Percentiles rank a stretch among this genome's conserved stretches.
Evolutionary conservation across 2,329 filamentous ascomycete species (phyloP).

Genomic region (Colletotrichum somersetense): DNA sequence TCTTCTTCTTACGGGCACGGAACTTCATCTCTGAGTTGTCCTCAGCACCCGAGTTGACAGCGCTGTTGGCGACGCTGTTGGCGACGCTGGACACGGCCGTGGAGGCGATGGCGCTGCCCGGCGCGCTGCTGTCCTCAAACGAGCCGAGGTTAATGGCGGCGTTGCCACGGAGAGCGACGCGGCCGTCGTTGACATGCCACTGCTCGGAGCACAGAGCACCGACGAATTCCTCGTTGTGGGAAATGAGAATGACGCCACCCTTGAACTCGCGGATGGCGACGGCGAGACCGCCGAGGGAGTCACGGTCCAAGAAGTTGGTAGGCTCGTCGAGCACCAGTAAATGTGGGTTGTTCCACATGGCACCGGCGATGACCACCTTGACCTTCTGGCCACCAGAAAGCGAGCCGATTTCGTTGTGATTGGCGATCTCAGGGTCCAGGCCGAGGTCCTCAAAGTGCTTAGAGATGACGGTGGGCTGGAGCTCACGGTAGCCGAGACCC

Average conservation of each 20-base stretch:
- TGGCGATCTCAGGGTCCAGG: slow-evolving; percentile 96
- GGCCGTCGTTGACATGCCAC: slow-evolving; percentile 92
- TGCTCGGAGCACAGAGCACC: slow-evolving; percentile 96
- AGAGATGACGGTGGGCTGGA: slow-evolving; percentile 92
- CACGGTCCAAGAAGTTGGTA: slow-evolving; percentile 98
- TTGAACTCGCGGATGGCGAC: slow-evolving; percentile 98
- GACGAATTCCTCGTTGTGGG: slow-evolving; percentile 99
- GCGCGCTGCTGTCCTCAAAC: slow-evolving; percentile 81
- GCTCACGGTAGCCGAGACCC: slow-evolving; percentile 93
- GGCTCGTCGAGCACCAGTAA: slow-evolving; percentile 97
- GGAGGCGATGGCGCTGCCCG: slow-evolving; percentile 69
- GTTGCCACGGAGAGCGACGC: slow-evolving; percentile 86
- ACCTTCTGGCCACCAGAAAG: slow-evolving; percentile 98
- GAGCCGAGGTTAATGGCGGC: slow-evolving; percentile 80
- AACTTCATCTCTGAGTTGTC: slow-evolving; percentile 88
- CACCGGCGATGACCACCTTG: slow-evolving; percentile 96
- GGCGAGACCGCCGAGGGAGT: slow-evolving; percentile 96
- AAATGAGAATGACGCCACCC: slow-evolving; percentile 99
- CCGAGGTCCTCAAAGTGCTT: slow-evolving; percentile 99
- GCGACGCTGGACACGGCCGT: slow-evolving; percentile 68
- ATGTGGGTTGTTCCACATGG: slow-evolving; percentile 99
- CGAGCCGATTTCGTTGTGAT: slow-evolving; percentile 98
- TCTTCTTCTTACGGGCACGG: slow-evolving; percentile 93
- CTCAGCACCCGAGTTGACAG: slow-evolving; percentile 86
- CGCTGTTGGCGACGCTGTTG: slow-evolving; percentile 68